phyloP scores from a whole-genome alignment of 1,139 yeast species.

The Hansenula sp. region DNA sequence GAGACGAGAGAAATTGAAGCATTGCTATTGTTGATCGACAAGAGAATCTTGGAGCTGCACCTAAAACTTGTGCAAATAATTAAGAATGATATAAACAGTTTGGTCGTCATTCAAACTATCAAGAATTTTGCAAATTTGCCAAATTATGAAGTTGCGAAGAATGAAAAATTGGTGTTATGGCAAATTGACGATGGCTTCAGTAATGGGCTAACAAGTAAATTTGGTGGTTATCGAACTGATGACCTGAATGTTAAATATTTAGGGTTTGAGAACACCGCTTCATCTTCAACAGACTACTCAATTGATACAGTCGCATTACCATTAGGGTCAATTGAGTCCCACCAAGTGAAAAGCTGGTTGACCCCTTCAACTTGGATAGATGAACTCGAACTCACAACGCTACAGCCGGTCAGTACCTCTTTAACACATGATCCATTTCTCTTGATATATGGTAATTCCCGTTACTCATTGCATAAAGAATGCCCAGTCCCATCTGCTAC shows the following conservation, averaged over 20 bases:
- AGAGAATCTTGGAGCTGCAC: slow-evolving; percentile 40
- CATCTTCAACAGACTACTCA: slow-evolving; percentile 10
- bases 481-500: slow-evolving; percentile 39
- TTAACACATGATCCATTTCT: slow-evolving; percentile 36
- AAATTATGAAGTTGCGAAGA: slow-evolving; percentile 18
- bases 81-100: slow-evolving; percentile 40
- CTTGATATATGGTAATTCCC: slow-evolving; percentile 21
- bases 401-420: slow-evolving; percentile 34
- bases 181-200: slow-evolving; percentile 35
- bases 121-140: slow-evolving; percentile 39
- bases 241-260: slow-evolving; percentile 28
- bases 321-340: slow-evolving; percentile 23
- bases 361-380: slow-evolving; percentile 32
- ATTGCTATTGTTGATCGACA: slow-evolving; percentile 25
- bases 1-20: slow-evolving; percentile 19
- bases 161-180: slow-evolving; percentile 20
- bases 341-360: slow-evolving; percentile 25
- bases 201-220: slow-evolving; percentile 42
- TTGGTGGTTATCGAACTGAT: slow-evolving; percentile 28
- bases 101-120: slow-evolving; percentile 40
- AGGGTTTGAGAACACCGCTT: neutral
- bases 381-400: slow-evolving; percentile 28
- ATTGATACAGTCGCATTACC: slow-evolving; percentile 17
- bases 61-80: slow-evolving; percentile 36
- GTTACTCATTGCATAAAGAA: slow-evolving; percentile 23